Conservation (phyloP, 768 basidiomycete genomes). For the Mycena amicta region DNA sequence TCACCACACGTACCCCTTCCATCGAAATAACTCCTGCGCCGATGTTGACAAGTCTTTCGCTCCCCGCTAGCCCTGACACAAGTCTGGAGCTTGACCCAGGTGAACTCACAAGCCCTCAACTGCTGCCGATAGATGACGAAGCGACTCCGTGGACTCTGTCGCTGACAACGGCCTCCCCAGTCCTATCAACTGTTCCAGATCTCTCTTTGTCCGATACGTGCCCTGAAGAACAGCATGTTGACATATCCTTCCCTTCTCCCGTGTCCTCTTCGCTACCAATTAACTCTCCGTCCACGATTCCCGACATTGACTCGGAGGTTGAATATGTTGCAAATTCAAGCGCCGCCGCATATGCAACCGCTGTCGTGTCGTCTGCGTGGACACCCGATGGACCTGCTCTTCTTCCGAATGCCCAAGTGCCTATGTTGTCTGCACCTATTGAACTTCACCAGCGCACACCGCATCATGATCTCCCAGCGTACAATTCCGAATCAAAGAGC, state of each 20-base stretch:
- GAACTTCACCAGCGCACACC: background rate
- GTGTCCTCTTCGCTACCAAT: slow-evolving; percentile 18
- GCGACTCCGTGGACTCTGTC: slow-evolving; percentile 20
- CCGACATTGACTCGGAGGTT: slow-evolving; percentile 1
- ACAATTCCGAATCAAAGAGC: slow-evolving; percentile 1
- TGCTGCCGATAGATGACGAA: slow-evolving; percentile 16
- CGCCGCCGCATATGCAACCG: slow-evolving; percentile 36
- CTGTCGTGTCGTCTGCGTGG: slow-evolving; percentile 38
- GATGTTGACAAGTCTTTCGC: slow-evolving; percentile 31
- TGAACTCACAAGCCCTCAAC: slow-evolving; percentile 20
- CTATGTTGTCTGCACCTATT: background rate
- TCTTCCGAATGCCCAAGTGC: slow-evolving; percentile 12
- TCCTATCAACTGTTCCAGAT: slow-evolving; percentile 14
- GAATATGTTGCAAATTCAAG: slow-evolving; percentile 23
- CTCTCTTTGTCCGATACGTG: slow-evolving; percentile 14
- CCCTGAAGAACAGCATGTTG: slow-evolving; percentile 6
- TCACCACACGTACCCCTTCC: slow-evolving; percentile 22
- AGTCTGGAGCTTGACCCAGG: slow-evolving; percentile 12
- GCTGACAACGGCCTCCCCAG: slow-evolving; percentile 18
- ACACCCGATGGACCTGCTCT: slow-evolving; percentile 23
- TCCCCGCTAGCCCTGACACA: slow-evolving; percentile 29
- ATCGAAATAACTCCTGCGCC: slow-evolving; percentile 26
- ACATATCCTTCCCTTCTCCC: slow-evolving; percentile 24
- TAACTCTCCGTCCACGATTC: slow-evolving; percentile 24
- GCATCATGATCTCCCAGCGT: background rate